Evolutionary conservation across 768 basidiomycete genomes (phyloP).

Genomic region (Punctularia strigosozonata): DNA sequence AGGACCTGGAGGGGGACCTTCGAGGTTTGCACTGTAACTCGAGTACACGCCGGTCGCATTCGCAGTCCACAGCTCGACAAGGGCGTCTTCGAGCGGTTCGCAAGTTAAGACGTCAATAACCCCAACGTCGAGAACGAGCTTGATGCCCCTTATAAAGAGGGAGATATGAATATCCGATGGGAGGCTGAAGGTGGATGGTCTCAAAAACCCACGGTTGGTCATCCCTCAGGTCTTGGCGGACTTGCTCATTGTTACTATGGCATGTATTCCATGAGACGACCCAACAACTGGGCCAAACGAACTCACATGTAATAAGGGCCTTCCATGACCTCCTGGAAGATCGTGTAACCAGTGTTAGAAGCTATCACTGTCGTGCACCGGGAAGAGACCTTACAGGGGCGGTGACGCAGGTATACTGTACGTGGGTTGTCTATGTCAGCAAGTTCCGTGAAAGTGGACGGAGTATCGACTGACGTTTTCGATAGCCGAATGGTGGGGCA

Average conservation of each 20-base stretch:
- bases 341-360: too few relatives aligned
- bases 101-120: conserved; percentile 26
- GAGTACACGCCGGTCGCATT: conserved; percentile 24
- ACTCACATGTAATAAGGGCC: conserved; percentile 19
- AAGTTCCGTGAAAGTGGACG: background rate
- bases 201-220: conserved; percentile 14
- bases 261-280: too few relatives aligned
- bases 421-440: background rate
- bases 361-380: too few relatives aligned
- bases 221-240: conserved; percentile 18
- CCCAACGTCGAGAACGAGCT: conserved; percentile 23
- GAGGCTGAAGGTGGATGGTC: background rate
- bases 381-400: too few relatives aligned
- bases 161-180: background rate
- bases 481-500: background rate
- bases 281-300: too few relatives aligned
- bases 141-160: conserved; percentile 16
- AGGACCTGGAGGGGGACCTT: conserved; percentile 1
- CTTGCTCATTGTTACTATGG: conserved; percentile 18
- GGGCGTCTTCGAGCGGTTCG: conserved; percentile 20
- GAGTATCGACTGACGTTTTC: background rate
- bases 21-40: conserved; percentile 8
- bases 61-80: conserved; percentile 29
- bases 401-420: conserved; percentile 6
- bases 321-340: conserved; percentile 11